These are phyloP conservation scores for Dryadomyces sulphureus DNA, from an alignment of 2,329 filamentous ascomycete genomes.

Conservation along the genomic window DNA sequence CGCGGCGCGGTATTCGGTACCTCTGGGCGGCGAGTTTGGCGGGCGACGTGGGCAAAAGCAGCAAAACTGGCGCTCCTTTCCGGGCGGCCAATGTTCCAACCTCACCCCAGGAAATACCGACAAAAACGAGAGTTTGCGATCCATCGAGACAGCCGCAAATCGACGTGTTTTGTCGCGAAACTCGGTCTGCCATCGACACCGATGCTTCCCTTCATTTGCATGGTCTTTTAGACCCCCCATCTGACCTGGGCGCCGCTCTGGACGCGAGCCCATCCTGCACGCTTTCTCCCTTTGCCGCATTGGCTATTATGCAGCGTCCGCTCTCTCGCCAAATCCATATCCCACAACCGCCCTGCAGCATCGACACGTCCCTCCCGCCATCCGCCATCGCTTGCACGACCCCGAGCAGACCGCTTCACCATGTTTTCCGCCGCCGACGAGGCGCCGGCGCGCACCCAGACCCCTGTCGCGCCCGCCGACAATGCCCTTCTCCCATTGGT, in stretches of 20 bases:
- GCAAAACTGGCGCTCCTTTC: conserved; percentile 9
- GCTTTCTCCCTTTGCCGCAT: conserved; percentile 3
- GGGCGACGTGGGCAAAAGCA: background rate
- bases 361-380: conserved; percentile 1
- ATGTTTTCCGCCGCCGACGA: conserved; percentile 48
- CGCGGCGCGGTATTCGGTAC: background rate
- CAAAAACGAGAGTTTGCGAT: conserved; percentile 30
- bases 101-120: conserved; percentile 11
- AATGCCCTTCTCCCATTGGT: conserved; percentile 29
- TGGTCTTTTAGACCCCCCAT: conserved; percentile 32
- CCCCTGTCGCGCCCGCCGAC: conserved; percentile 27
- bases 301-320: conserved; percentile 9
- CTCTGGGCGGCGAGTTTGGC: background rate
- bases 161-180: conserved; percentile 26
- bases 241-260: conserved; percentile 29
- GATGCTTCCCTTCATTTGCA: conserved; percentile 34
- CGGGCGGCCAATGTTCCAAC: conserved; percentile 10
- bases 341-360: conserved; percentile 18
- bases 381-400: background rate
- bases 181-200: conserved; percentile 30
- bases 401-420: conserved; percentile 25
- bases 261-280: conserved; percentile 27
- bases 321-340: conserved; percentile 1
- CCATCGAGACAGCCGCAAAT: conserved; percentile 35
- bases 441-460: conserved; percentile 33